These are phyloP conservation scores for Gossypium gossypioides DNA, from an alignment of 441 rosid genomes.

Conservation along the genomic window DNA sequence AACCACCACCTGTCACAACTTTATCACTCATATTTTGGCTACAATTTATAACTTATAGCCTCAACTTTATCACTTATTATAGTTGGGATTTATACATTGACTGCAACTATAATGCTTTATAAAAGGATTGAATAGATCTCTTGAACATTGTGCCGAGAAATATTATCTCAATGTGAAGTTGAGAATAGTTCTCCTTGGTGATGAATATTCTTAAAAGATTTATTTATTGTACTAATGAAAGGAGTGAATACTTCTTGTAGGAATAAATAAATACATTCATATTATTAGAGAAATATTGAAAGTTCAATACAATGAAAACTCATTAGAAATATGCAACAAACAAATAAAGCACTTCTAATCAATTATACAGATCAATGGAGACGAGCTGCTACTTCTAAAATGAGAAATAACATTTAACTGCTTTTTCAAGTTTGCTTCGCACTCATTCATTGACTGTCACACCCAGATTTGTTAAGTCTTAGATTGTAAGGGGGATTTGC, in stretches of 20 bases:
- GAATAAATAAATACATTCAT: neutral
- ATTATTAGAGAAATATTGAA: too few species aligned
- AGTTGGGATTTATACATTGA: neutral
- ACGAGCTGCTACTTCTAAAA: neutral
- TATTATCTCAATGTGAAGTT: neutral
- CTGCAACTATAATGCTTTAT: neutral
- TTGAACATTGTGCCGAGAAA: neutral
- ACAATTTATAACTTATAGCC: neutral
- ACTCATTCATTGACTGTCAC: neutral
- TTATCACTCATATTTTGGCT: neutral
- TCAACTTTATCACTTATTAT: neutral
- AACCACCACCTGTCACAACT: too few species aligned
- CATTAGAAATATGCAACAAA: neutral
- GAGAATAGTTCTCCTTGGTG: neutral
- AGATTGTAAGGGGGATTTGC: too few species aligned
- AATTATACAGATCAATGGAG: neutral
- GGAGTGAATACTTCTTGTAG: too few species aligned
- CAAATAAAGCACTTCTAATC: neutral
- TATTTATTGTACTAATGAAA: too few species aligned
- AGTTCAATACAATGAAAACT: too few species aligned
- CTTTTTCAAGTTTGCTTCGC: neutral
- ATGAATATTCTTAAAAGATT: too few species aligned
- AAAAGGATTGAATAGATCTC: neutral
- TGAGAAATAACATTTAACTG: neutral
- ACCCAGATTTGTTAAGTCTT: too few species aligned